phyloP scores from a whole-genome alignment of 169 alveolate genomes.

The Plasmodium inui region DNA sequence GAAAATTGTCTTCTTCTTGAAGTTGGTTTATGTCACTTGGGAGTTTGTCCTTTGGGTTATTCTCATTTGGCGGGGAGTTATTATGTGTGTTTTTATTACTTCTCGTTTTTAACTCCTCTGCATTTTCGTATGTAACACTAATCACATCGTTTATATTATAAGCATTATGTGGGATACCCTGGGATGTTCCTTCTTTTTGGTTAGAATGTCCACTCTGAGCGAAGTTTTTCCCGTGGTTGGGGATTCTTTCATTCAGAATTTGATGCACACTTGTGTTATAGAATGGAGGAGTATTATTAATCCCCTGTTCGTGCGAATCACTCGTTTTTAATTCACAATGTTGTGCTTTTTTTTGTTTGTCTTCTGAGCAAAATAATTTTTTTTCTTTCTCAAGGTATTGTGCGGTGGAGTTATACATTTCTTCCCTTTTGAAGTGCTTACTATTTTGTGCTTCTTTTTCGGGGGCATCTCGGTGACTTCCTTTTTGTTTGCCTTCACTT shows the following conservation, averaged over 20 bases:
- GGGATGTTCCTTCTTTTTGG: not conserved
- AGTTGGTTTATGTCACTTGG: slow-evolving; percentile 17
- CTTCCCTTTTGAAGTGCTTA: not conserved
- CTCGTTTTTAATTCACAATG: not conserved
- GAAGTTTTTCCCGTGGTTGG: not conserved
- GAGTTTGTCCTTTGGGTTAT: not conserved
- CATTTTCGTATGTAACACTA: not conserved
- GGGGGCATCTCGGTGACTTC: not conserved
- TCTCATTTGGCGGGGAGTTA: not conserved
- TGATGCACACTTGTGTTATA: not conserved
- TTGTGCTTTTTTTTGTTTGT: not conserved
- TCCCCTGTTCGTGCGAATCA: not conserved
- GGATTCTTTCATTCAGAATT: not conserved
- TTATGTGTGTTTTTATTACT: not conserved
- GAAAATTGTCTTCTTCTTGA: slow-evolving; percentile 51
- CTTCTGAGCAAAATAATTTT: not conserved
- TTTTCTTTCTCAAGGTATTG: not conserved
- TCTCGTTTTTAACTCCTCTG: not conserved
- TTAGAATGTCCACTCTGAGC: not conserved
- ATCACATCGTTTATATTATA: not conserved
- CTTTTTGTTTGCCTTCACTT: not conserved
- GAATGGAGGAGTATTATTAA: not conserved
- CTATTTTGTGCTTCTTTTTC: not conserved
- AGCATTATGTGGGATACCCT: not conserved
- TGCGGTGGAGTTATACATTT: not conserved